Conservation (phyloP, 192 early-diverging fungal species). For the Phlyctochytrium bullatum region DNA sequence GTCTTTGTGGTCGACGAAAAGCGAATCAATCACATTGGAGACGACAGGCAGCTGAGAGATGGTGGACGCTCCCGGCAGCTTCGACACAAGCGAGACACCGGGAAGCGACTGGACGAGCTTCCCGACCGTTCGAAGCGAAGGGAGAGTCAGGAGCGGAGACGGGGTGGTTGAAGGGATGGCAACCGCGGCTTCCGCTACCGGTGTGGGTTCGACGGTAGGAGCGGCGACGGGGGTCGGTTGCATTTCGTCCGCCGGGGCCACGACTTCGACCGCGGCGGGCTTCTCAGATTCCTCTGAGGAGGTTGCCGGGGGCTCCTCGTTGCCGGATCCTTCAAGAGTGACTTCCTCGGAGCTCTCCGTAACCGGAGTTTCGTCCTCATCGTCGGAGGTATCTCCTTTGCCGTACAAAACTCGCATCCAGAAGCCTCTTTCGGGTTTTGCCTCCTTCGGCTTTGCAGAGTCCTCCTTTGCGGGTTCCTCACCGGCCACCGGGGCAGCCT, state of each 20-base stretch:
- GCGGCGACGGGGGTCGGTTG: background rate
- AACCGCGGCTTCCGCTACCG: too few species aligned
- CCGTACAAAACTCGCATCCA: background rate
- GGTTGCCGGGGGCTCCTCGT: background rate
- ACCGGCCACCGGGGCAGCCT: background rate
- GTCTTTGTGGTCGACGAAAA: background rate
- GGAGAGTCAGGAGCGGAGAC: background rate
- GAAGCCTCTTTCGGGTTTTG: conserved; percentile 4
- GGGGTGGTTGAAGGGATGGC: background rate
- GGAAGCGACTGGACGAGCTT: background rate
- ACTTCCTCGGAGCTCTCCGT: background rate
- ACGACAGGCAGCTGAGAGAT: background rate
- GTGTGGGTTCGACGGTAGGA: background rate
- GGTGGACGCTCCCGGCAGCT: background rate
- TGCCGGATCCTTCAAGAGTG: background rate
- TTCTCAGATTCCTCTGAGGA: background rate
- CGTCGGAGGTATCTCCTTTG: background rate
- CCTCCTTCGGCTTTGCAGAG: background rate
- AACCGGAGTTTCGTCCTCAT: background rate
- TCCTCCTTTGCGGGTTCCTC: background rate
- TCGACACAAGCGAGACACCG: background rate
- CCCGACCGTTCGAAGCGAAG: background rate
- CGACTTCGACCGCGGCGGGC: background rate
- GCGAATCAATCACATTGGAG: background rate
- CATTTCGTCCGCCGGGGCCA: background rate